These are phyloP conservation scores for Pseudogymnoascus sp. DNA, from an alignment of 2,329 filamentous ascomycete species.

Conservation along the genomic window DNA sequence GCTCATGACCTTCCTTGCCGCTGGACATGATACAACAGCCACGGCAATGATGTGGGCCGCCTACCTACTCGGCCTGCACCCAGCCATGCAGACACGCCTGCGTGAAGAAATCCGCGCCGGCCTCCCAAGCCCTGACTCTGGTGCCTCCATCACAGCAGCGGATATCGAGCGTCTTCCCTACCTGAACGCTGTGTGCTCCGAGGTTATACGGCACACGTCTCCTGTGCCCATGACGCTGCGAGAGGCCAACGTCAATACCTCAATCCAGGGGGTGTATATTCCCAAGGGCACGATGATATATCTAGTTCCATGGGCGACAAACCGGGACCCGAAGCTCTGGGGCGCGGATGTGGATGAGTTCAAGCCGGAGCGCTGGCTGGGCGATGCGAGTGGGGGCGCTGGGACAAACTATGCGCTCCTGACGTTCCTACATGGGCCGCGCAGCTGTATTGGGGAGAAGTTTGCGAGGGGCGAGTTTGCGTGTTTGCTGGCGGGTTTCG, in stretches of 20 bases:
- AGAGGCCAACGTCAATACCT: conserved; percentile 55
- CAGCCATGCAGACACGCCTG: conserved; percentile 56
- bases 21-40: conserved; percentile 74
- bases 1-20: conserved; percentile 82
- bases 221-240: conserved; percentile 58
- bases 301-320: conserved; percentile 56
- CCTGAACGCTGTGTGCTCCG: conserved; percentile 69
- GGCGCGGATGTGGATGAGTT: conserved; percentile 67
- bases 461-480: conserved; percentile 84
- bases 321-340: conserved; percentile 64
- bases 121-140: conserved; percentile 43
- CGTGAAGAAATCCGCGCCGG: conserved; percentile 58
- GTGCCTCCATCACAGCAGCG: conserved; percentile 39
- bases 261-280: conserved; percentile 55
- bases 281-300: conserved; percentile 65
- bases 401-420: conserved; percentile 68
- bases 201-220: conserved; percentile 65
- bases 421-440: conserved; percentile 79
- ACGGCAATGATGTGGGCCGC: conserved; percentile 68
- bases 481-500: conserved; percentile 67
- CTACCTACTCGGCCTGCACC: conserved; percentile 60
- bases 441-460: conserved; percentile 73
- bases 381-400: conserved; percentile 60
- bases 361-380: conserved; percentile 69
- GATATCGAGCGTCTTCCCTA: conserved; percentile 70